Evolutionary conservation across 2,329 filamentous ascomycete species (phyloP).

Genomic region (Camillea tinctor): DNA sequence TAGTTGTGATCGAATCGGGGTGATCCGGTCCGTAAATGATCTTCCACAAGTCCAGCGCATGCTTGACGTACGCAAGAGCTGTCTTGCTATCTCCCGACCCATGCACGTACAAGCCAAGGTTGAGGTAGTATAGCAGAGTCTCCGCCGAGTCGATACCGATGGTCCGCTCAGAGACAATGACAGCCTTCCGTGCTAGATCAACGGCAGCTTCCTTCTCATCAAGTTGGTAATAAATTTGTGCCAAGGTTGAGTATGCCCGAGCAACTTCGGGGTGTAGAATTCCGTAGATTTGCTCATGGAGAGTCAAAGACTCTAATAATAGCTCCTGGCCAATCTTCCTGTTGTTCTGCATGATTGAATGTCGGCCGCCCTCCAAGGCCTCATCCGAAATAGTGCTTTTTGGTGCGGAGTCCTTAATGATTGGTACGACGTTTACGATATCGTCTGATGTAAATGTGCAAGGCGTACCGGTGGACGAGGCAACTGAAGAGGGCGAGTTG

Average conservation of each 20-base stretch:
- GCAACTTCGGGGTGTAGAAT: slow-evolving; percentile 96
- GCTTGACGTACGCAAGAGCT: slow-evolving; percentile 85
- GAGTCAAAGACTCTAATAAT: slow-evolving; percentile 88
- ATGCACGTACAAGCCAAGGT: slow-evolving; percentile 91
- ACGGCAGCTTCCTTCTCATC: slow-evolving; percentile 96
- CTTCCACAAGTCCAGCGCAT: slow-evolving; percentile 94
- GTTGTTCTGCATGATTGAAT: slow-evolving; percentile 94
- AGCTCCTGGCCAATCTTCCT: slow-evolving; percentile 95
- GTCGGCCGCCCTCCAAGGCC: slow-evolving; percentile 89
- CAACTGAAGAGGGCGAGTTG: slow-evolving; percentile 46
- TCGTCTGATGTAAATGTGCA: slow-evolving; percentile 80
- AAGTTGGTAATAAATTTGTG: slow-evolving; percentile 95
- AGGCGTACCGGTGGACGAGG: slow-evolving; percentile 40
- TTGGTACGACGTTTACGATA: slow-evolving; percentile 86
- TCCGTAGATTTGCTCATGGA: slow-evolving; percentile 98
- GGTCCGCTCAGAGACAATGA: slow-evolving; percentile 93
- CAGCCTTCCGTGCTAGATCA: slow-evolving; percentile 92
- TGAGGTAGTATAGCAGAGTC: slow-evolving; percentile 92
- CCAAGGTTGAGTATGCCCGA: slow-evolving; percentile 89
- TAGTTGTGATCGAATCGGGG: slow-evolving; percentile 95
- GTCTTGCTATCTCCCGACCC: slow-evolving; percentile 84
- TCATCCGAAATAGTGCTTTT: slow-evolving; percentile 91
- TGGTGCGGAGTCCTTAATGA: slow-evolving; percentile 92
- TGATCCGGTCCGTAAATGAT: slow-evolving; percentile 92
- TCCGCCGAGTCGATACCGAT: slow-evolving; percentile 91